Evolutionary conservation across 768 basidiomycete genomes (phyloP).

Genomic region (Arthromyces matolae): DNA sequence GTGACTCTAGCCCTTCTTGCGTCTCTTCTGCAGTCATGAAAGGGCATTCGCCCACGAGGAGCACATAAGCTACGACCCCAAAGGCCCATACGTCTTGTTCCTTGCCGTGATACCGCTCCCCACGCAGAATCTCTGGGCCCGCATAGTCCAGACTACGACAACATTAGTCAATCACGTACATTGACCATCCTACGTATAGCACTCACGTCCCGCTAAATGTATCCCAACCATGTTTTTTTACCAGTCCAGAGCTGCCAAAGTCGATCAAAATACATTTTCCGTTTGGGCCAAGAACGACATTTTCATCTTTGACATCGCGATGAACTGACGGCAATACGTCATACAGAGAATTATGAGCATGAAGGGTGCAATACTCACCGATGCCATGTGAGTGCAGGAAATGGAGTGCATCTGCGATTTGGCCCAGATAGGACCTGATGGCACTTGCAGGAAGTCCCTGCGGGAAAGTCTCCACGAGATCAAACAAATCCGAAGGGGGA

Average conservation of each 20-base stretch:
- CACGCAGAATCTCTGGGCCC: constrained; percentile 92
- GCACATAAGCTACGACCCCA: constrained; percentile 93
- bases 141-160: constrained; percentile 80
- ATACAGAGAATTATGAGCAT: constrained; percentile 6
- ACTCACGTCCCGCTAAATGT: constrained; percentile 92
- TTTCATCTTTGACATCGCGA: constrained; percentile 98
- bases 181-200: constrained; percentile 3
- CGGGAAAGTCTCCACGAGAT: constrained; percentile 88
- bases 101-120: constrained; percentile 92
- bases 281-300: constrained; percentile 76
- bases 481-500: constrained; percentile 84
- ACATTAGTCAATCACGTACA: constrained; percentile 9
- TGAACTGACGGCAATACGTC: constrained; percentile 55
- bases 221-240: constrained; percentile 84
- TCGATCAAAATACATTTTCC: constrained; percentile 93
- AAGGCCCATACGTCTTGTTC: constrained; percentile 99
- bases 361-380: constrained; percentile 44
- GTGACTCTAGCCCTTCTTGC: constrained; percentile 75
- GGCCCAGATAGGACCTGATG: constrained; percentile 83
- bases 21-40: constrained; percentile 91
- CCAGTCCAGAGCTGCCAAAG: constrained; percentile 89
- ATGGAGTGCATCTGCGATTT: constrained; percentile 85
- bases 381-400: constrained; percentile 93
- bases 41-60: constrained; percentile 88
- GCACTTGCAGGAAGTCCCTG: constrained; percentile 73